Conservation (phyloP, 352 stramenopile genomes). For the Globisporangium nodosum region DNA sequence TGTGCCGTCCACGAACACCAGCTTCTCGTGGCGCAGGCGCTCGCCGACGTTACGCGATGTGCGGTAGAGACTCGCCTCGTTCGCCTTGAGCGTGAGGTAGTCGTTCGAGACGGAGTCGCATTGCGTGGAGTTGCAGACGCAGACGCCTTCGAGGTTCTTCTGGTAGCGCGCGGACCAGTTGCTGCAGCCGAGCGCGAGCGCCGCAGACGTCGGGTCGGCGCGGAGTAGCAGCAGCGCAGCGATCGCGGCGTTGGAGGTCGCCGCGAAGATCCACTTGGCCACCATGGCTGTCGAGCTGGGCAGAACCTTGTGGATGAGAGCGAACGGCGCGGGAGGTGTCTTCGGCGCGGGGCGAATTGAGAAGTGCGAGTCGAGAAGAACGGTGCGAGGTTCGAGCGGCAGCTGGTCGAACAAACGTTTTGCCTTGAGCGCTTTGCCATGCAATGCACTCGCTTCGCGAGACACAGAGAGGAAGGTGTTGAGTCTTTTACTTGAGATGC, state of each 20-base stretch:
- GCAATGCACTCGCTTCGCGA: too few species aligned
- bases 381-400: neutral
- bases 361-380: neutral
- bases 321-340: neutral
- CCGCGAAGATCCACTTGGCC: constrained; percentile 5
- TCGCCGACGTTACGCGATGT: constrained; percentile 39
- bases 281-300: constrained; percentile 1
- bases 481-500: neutral
- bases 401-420: neutral
- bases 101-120: constrained; percentile 50
- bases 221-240: neutral
- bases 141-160: constrained; percentile 40
- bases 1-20: constrained; percentile 19
- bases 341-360: neutral
- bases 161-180: constrained; percentile 46
- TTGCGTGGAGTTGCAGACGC: constrained; percentile 42
- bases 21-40: constrained; percentile 36
- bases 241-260: neutral
- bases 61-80: constrained; percentile 39
- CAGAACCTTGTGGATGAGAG: neutral
- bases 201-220: constrained; percentile 1
- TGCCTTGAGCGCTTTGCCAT: neutral
- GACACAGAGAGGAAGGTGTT: neutral
- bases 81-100: constrained; percentile 30
- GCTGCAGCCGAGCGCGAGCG: constrained; percentile 20